A percentile compares a stretch with the other conserved stretches of the same genome.
phyloP scores from a whole-genome alignment of 2,329 filamentous ascomycete genomes.

The Hymenoscyphus infarciens region DNA sequence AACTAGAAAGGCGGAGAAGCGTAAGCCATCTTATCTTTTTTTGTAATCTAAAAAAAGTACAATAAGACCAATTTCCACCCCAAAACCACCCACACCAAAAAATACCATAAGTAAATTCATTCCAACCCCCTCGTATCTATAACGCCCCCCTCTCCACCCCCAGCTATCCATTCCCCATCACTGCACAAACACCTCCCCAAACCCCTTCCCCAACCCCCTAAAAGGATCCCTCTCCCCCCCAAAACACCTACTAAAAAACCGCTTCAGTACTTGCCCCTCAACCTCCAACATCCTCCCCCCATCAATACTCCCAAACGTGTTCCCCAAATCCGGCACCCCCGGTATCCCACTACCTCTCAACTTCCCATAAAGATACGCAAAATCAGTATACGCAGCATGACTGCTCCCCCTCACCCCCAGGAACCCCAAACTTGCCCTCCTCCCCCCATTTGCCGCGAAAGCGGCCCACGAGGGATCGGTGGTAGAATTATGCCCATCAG shows the following conservation, averaged over 20 bases:
- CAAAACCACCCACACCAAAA: too few relatives aligned
- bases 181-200: slow-evolving; percentile 20
- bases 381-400: slow-evolving; percentile 33
- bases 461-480: slow-evolving; percentile 6
- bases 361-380: too few relatives aligned
- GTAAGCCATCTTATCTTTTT: too few relatives aligned
- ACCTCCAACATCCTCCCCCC: slow-evolving; percentile 30
- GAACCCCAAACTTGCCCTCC: slow-evolving; percentile 23
- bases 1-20: too few relatives aligned
- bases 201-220: slow-evolving; percentile 12
- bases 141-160: not conserved
- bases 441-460: slow-evolving; percentile 28
- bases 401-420: slow-evolving; percentile 28
- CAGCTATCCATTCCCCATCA: too few relatives aligned
- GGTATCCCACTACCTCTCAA: too few relatives aligned
- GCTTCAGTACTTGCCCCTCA: slow-evolving; percentile 29
- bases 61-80: too few relatives aligned
- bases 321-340: too few relatives aligned
- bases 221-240: slow-evolving; percentile 11
- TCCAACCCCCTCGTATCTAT: too few relatives aligned
- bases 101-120: too few relatives aligned
- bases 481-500: slow-evolving; percentile 28
- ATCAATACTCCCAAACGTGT: slow-evolving; percentile 31
- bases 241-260: slow-evolving; percentile 33
- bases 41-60: too few relatives aligned